Percentiles rank a stretch among this genome's conserved stretches.
phyloP scores from a whole-genome alignment of 768 basidiomycete genomes.

The Lactifluus pinguis region DNA sequence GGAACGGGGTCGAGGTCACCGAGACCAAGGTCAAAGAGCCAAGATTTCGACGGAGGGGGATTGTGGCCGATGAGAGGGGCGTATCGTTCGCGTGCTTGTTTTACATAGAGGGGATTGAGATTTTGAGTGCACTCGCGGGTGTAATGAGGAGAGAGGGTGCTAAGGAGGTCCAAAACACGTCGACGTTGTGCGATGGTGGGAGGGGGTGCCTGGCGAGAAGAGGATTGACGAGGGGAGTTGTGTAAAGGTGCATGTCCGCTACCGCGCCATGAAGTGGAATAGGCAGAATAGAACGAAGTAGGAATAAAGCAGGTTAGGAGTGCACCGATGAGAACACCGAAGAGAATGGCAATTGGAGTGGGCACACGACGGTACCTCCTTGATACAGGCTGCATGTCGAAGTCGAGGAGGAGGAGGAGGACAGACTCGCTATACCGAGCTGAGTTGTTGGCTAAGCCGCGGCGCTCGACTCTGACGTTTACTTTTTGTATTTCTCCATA shows the following conservation, averaged over 20 bases:
- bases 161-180: conserved; percentile 80
- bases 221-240: conserved; percentile 37
- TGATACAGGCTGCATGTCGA: neutral
- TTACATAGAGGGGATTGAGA: conserved; percentile 74
- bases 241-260: conserved; percentile 40
- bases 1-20: conserved; percentile 20
- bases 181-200: conserved; percentile 79
- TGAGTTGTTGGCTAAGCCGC: too few relatives aligned
- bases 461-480: too few relatives aligned
- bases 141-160: conserved; percentile 82
- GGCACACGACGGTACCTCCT: conserved; percentile 28
- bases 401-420: neutral
- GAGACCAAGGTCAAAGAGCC: conserved; percentile 49
- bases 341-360: conserved; percentile 43
- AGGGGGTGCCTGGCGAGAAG: conserved; percentile 50
- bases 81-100: conserved; percentile 84
- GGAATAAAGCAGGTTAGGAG: conserved; percentile 31
- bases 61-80: conserved; percentile 73
- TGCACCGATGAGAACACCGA: conserved; percentile 57
- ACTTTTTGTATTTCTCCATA: too few relatives aligned
- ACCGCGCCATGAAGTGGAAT: conserved; percentile 42
- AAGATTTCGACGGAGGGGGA: conserved; percentile 46
- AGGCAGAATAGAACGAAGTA: conserved; percentile 18
- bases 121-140: conserved; percentile 86
- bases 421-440: too few relatives aligned